A percentile compares a stretch with the other conserved stretches of the same genome.
These are phyloP conservation scores for Syzygium grande DNA, from an alignment of 345 rosid species.

Conservation along the genomic window DNA sequence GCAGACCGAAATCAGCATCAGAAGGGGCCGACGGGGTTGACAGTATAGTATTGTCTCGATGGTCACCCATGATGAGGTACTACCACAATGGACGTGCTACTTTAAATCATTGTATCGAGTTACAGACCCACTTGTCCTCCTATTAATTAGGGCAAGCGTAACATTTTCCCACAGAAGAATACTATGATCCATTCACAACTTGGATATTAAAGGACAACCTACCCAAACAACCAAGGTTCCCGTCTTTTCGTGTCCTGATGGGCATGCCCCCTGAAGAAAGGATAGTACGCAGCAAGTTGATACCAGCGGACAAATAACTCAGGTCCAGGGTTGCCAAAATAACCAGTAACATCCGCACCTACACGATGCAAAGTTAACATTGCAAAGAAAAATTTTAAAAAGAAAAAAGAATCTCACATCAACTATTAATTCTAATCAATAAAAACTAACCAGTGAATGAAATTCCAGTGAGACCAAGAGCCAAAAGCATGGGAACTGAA, in stretches of 20 bases:
- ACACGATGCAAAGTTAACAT: neutral
- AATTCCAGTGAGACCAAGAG: slow-evolving; percentile 82
- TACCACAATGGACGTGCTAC: neutral
- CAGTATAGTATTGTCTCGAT: neutral
- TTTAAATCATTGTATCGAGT: neutral
- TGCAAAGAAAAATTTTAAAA: neutral
- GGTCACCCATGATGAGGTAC: neutral
- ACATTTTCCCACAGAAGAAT: neutral
- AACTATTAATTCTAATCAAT: neutral
- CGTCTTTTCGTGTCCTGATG: slow-evolving; percentile 98
- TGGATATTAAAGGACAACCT: slow-evolving; percentile 7
- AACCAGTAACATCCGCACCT: slow-evolving; percentile 99
- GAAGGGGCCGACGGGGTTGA: neutral
- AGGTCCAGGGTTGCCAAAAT: slow-evolving; percentile 92
- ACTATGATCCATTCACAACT: neutral
- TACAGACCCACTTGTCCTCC: neutral
- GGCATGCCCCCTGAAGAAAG: slow-evolving; percentile 97
- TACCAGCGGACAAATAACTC: slow-evolving; percentile 96
- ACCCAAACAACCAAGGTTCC: slow-evolving; percentile 99
- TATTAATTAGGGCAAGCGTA: neutral
- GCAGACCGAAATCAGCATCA: neutral
- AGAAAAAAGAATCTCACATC: neutral
- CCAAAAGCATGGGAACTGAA: slow-evolving; percentile 91
- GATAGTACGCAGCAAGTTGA: slow-evolving; percentile 97
- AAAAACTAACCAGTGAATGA: slow-evolving; percentile 70